phyloP scores from a whole-genome alignment of 305 asterid genomes.

The Solanum hybrid region DNA sequence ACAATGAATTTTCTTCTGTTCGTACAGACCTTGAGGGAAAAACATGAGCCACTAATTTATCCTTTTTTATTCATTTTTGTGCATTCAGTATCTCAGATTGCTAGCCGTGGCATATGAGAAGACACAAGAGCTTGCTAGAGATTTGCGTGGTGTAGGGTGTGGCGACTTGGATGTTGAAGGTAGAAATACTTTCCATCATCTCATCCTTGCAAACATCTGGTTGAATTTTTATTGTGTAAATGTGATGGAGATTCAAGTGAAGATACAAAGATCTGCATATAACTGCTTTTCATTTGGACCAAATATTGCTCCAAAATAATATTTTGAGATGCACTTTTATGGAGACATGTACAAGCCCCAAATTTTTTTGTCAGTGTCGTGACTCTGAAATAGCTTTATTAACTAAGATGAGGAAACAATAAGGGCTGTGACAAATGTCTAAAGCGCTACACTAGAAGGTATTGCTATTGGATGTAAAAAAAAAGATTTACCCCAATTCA shows the following conservation, averaged over 20 bases:
- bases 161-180: slow-evolving; percentile 99
- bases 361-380: background rate
- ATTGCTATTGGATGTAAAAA: background rate
- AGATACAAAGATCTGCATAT: background rate
- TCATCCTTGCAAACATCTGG: background rate
- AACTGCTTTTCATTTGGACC: background rate
- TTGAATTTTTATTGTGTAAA: background rate
- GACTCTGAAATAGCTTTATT: background rate
- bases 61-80: slow-evolving; percentile 18
- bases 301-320: background rate
- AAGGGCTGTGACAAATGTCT: background rate
- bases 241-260: background rate
- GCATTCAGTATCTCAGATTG: slow-evolving; percentile 77
- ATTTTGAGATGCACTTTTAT: background rate
- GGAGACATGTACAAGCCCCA: background rate
- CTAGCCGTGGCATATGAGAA: slow-evolving; percentile 96
- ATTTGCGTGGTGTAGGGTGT: slow-evolving; percentile 81
- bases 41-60: background rate
- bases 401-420: background rate
- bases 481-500: background rate
- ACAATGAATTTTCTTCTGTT: slow-evolving; percentile 6
- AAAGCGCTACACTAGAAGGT: background rate
- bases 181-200: slow-evolving; percentile 13
- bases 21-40: background rate
- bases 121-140: slow-evolving; percentile 88